Base-by-base conservation (phyloP, 73 alveolate species). In the Paramecium biaurelia region DNA sequence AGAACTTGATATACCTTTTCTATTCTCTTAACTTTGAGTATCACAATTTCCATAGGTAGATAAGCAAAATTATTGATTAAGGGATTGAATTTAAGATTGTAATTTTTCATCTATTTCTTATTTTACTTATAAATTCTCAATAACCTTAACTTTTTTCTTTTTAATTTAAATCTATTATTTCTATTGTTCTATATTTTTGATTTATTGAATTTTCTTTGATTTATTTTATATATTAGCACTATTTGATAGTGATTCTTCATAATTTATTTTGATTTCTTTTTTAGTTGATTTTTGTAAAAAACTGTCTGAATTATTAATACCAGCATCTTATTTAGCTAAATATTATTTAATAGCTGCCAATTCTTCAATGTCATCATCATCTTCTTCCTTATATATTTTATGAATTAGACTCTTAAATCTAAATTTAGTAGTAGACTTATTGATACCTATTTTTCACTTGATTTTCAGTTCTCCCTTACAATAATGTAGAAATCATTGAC, bases 401-500 rank as follows among this genome's bases (percentile, higher is more conserved):
- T 79, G 90, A 23, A 79, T 79, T 2, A 79, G 56, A 79, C 90
- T 79, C 28, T 79, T 79, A 79, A 79, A 79, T 79, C 90, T 79
- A 23, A 30, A 38, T 47, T 10, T 6, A 43, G 5, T 53, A n/a
- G 26, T 1, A 53, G 30, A 42, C 7, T 5, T 9, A 28, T 32
- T 79, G n/a, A 15, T 94, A 97, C 89, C 97, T 93, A 63, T 97
- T 97, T 82, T 97, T 97, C 14, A 97, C 96, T 24, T 96, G 92
- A 92, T 96, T 97, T 92, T 97, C 99, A 21, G 99, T 97, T 76
- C 99, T 89, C 35, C 98, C 98, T 18, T 93, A 90, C 53, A 97
- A 95, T 84, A 57, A 96, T 32, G 92, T 89, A 15, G 98, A 41
- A 7, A 97, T 97, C 79, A 93, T 94, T 53, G 97, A 90, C 99